A percentile compares a stretch with the other conserved stretches of the same genome.
phyloP scores from a whole-genome alignment of 2,329 filamentous ascomycete genomes.

The Microcyclospora tardicrescens region DNA sequence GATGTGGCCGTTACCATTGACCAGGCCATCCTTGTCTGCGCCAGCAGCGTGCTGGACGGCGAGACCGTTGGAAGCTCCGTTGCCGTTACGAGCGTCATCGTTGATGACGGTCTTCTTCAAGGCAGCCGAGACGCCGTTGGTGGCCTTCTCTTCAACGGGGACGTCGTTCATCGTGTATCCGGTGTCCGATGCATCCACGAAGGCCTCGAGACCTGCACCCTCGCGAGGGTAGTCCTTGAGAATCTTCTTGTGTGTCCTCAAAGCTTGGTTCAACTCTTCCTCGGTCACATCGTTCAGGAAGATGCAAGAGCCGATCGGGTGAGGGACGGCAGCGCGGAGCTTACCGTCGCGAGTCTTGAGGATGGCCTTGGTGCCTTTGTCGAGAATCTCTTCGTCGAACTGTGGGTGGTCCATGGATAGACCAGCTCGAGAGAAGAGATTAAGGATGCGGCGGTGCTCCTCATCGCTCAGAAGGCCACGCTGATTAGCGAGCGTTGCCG shows the following conservation, averaged over 20 bases:
- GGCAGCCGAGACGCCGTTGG: conserved; percentile 13
- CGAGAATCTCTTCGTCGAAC: conserved; percentile 53
- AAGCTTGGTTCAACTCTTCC: conserved; percentile 48
- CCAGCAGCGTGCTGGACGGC: conserved; percentile 1
- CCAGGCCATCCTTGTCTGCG: conserved; percentile 6
- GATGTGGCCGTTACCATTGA: conserved; percentile 9
- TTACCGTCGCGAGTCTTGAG: conserved; percentile 58
- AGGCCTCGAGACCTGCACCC: conserved; percentile 55
- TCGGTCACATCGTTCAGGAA: conserved; percentile 56
- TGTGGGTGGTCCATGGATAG: conserved; percentile 58
- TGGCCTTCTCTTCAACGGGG: conserved; percentile 21
- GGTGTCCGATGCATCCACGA: conserved; percentile 56
- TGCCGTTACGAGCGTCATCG: conserved; percentile 17
- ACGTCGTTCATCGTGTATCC: conserved; percentile 41
- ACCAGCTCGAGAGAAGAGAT: conserved; percentile 55
- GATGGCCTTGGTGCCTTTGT: conserved; percentile 54
- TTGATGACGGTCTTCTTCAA: conserved; percentile 24
- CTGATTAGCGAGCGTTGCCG: conserved; percentile 51
- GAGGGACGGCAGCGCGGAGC: conserved; percentile 55
- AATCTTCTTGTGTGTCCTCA: conserved; percentile 50
- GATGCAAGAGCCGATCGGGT: conserved; percentile 51
- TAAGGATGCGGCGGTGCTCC: conserved; percentile 51
- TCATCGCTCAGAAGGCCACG: conserved; percentile 47
- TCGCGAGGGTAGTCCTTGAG: conserved; percentile 50
- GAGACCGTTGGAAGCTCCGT: conserved; percentile 4